Base-by-base conservation (phyloP, 208 protist genomes). In the Trypanosoma theileri region DNA sequence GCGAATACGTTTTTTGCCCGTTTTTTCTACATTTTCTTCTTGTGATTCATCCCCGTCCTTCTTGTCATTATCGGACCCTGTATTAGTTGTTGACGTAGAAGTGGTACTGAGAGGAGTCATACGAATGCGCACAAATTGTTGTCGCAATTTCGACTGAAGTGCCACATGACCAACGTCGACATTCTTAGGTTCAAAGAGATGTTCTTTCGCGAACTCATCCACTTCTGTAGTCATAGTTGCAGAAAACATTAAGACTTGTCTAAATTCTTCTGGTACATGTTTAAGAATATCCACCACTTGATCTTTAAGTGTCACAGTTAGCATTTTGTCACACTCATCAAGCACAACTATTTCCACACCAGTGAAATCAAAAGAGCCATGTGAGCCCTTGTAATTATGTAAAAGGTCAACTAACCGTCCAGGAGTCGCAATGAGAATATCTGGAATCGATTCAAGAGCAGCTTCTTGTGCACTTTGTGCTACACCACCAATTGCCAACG, bases 271-370 rank as follows among this genome's bases (percentile, higher is more conserved):
- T 1, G 89, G 89, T 6, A 94, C 63, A 65, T 77, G 85, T 26
- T 97, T 79, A n/a, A 99, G 80, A 59, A 99, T 97, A 57, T 95
- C 84, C 35, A 96, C 78, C 54, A 99, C 98, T 81, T 99, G 98
- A 44, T 98, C 97, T 61, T 96, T 89, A 66, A 99, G 98, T 40
- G 94, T 98, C 86, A 99, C 98, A 69, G 99, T 98, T 41, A 99
- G 88, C 97, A 99, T 98, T 69, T 98, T 96, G 79, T 99, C 98
- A 58, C 98, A 98, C 80, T 99, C 98, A 73, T 99, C 98, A 11
- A 99, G 82, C 8, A 98, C 89, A 14, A 99, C 78, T 62, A 97
- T 86, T 69, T 96, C 92, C 40, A 98, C 88, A 14, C 86, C 72
- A 24, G 85, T 82, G 4, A 98, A 66, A 66, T 95, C 95, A 8